phyloP scores from a whole-genome alignment of 1,284 basidiomycete species.

The Sanguinoderma infundibulare region DNA sequence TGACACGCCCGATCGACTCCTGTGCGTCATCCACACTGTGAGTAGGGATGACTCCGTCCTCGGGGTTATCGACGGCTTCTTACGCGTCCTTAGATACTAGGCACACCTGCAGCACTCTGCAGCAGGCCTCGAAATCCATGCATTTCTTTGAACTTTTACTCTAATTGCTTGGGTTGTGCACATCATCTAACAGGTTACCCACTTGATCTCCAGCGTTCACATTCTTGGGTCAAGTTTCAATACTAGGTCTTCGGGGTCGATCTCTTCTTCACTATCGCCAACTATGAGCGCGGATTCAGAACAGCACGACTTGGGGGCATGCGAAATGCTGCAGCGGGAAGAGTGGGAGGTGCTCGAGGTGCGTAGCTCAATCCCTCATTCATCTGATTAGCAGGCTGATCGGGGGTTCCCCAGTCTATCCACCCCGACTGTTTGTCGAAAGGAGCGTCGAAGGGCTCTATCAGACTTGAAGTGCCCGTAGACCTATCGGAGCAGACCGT shows the following conservation, averaged over 20 bases:
- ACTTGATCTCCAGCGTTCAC: too few species aligned
- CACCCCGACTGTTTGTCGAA: constrained; percentile 69
- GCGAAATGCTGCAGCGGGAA: constrained; percentile 38
- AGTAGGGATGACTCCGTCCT: too few species aligned
- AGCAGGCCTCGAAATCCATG: not conserved
- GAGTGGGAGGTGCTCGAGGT: constrained; percentile 65
- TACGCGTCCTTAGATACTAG: not conserved
- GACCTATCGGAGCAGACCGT: constrained; percentile 51
- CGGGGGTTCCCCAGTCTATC: constrained; percentile 57
- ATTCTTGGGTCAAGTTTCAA: not conserved
- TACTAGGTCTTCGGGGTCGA: not conserved
- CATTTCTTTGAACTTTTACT: not conserved
- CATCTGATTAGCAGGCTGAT: constrained; percentile 4
- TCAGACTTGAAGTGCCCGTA: constrained; percentile 67
- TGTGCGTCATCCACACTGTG: too few species aligned
- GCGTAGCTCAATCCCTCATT: constrained; percentile 13
- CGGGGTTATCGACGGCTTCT: too few species aligned
- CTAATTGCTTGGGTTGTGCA: not conserved
- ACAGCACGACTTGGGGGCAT: constrained; percentile 24
- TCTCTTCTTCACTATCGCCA: not conserved
- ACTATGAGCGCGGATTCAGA: not conserved
- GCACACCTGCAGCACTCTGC: not conserved
- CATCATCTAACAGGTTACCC: too few species aligned
- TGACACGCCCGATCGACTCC: too few species aligned
- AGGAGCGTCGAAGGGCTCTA: constrained; percentile 39